Base-by-base conservation (phyloP, 1,284 basidiomycete genomes). In the Chondrostereum purpureum region DNA sequence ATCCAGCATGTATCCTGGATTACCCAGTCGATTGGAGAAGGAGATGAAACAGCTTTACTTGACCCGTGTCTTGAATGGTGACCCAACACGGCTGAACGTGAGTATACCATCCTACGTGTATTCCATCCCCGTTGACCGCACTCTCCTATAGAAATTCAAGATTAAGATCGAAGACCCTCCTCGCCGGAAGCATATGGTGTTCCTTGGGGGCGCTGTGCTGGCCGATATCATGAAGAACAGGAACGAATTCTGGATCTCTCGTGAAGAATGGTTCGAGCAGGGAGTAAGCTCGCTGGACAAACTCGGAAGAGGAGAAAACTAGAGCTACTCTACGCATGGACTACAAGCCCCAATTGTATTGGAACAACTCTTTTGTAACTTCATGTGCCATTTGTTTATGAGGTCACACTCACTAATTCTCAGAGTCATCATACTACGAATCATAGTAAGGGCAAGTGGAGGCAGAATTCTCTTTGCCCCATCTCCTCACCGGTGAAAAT, bases 41-140 rank as follows among this genome's bases (percentile, higher is more conserved):
- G 96, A 99, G 72, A 93, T 99, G 90, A 99, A 99, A 70, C 95
- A 99, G 67, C 75, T 99, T 34, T 95, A 98, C 67, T 78, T 99
- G 49, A 90, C 91, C 4, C 77, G 86, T 14, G 92, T 98, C 11
- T 75, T 99, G 40, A 75, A 78, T 44, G 83, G 88, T n/a, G 88
- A 99, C 61, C 83, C 91, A 0, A 68, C 80, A 23, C 77, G 96
- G 43, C 65, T 99, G 55, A 93, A 88, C 64, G 92, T 95, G 55
- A 47, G 89, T 80, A 18, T n/a, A n/a, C n/a, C n/a, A n/a, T n/a
- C n/a, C n/a, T n/a, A 13, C 31, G 35, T 27, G 40, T 39, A 21
- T 21, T 45, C 41, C 34, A 23, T 46, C 33, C 4, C 10, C 51
- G 37, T 10, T n/a, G 48, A 12, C 35, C 36, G 41, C 42, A 37